phyloP scores from a whole-genome alignment of 1,284 basidiomycete genomes.

The Apiotrichum akiyoshidainum region DNA sequence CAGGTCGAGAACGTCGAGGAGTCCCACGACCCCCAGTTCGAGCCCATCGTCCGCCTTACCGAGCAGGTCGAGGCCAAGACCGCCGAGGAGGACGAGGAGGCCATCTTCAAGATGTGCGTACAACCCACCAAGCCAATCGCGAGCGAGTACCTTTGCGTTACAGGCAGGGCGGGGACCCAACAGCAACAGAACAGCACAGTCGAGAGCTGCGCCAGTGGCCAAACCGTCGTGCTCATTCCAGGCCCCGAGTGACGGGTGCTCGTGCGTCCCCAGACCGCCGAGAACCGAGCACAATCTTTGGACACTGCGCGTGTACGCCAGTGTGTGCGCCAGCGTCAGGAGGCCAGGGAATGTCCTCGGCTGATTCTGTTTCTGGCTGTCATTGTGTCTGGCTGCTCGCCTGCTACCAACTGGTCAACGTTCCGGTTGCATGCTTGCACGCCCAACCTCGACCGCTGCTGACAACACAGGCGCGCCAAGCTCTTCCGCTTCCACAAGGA shows the following conservation, averaged over 20 bases:
- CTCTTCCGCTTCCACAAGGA: constrained; percentile 89
- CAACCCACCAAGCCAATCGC: too few relatives aligned
- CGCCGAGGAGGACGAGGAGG: constrained; percentile 89
- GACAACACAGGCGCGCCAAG: constrained; percentile 78
- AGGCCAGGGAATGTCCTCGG: too few relatives aligned
- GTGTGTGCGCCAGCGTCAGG: too few relatives aligned
- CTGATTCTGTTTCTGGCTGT: too few relatives aligned
- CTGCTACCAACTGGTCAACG: too few relatives aligned
- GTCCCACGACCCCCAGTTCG: constrained; percentile 86
- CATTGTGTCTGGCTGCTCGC: too few relatives aligned
- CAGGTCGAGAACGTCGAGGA: constrained; percentile 47
- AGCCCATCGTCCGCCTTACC: constrained; percentile 96
- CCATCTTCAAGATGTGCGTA: constrained; percentile 92
- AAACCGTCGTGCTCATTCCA: too few relatives aligned
- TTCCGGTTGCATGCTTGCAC: not conserved
- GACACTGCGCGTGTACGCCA: not conserved
- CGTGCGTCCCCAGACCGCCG: not conserved
- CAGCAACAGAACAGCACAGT: too few relatives aligned
- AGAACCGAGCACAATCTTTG: not conserved
- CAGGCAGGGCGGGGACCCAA: too few relatives aligned
- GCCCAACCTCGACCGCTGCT: not conserved
- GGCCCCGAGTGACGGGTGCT: not conserved
- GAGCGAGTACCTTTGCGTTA: too few relatives aligned
- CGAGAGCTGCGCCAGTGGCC: too few relatives aligned
- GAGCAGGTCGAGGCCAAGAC: constrained; percentile 89